Evolutionary conservation across 306 rosid genomes (phyloP).

Genomic region (Vigna mungo): DNA sequence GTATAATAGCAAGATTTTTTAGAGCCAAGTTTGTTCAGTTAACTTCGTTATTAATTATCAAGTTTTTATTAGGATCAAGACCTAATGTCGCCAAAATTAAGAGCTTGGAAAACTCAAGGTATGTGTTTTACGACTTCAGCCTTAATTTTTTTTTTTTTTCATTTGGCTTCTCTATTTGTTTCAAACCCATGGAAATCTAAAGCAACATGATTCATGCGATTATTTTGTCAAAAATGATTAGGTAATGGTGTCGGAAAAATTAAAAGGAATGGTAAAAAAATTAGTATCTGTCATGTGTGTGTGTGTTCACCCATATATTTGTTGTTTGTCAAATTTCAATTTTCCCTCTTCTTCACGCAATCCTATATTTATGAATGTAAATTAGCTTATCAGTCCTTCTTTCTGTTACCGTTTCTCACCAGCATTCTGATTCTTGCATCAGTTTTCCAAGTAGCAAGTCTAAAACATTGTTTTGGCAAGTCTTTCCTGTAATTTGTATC

Average conservation of each 20-base stretch:
- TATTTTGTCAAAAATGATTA: neutral
- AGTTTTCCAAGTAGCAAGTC: neutral
- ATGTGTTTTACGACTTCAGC: slow-evolving; percentile 32
- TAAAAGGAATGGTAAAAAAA: neutral
- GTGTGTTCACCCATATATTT: neutral
- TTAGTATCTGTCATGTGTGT: neutral
- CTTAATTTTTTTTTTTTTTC: neutral
- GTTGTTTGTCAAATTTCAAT: neutral
- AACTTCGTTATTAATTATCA: slow-evolving; percentile 2
- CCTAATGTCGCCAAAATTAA: slow-evolving; percentile 55
- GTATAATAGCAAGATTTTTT: neutral
- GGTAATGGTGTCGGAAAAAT: neutral
- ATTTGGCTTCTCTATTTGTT: slow-evolving; percentile 8
- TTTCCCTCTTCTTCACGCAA: neutral
- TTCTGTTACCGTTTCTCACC: neutral
- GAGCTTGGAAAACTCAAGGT: slow-evolving; percentile 44
- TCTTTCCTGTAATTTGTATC: neutral
- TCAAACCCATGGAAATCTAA: slow-evolving; percentile 15
- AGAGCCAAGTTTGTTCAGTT: slow-evolving; percentile 1
- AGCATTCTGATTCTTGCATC: slow-evolving; percentile 3
- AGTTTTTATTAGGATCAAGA: slow-evolving; percentile 25
- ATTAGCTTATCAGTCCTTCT: neutral
- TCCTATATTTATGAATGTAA: neutral
- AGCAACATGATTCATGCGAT: neutral
- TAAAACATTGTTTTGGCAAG: neutral